phyloP scores from a whole-genome alignment of 2,329 filamentous ascomycete genomes.

The Aschersonia sp. region DNA sequence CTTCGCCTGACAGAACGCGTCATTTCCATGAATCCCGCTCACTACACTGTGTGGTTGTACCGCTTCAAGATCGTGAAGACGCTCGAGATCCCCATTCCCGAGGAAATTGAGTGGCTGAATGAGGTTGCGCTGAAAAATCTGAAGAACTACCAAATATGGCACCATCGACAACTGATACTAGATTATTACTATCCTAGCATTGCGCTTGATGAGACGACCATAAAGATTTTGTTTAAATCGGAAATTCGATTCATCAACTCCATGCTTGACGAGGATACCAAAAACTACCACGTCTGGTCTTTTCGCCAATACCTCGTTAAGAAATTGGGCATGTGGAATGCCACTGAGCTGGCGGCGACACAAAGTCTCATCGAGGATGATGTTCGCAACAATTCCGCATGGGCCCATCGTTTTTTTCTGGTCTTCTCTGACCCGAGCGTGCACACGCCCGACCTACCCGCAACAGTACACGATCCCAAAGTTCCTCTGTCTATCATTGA shows the following conservation, averaged over 20 bases:
- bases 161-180: slow-evolving; percentile 52
- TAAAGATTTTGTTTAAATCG: slow-evolving; percentile 42
- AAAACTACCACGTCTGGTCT: slow-evolving; percentile 98
- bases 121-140: slow-evolving; percentile 66
- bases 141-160: slow-evolving; percentile 99
- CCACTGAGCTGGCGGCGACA: slow-evolving; percentile 56
- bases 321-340: slow-evolving; percentile 55
- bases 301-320: slow-evolving; percentile 65
- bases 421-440: slow-evolving; percentile 53
- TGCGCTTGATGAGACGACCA: slow-evolving; percentile 39
- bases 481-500: slow-evolving; percentile 52
- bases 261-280: slow-evolving; percentile 77
- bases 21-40: slow-evolving; percentile 85
- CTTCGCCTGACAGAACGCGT: slow-evolving; percentile 77
- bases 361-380: slow-evolving; percentile 64
- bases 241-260: slow-evolving; percentile 63
- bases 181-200: slow-evolving; percentile 45
- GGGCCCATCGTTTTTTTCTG: slow-evolving; percentile 95
- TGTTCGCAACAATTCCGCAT: slow-evolving; percentile 90
- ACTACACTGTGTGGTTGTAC: slow-evolving; percentile 98
- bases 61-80: slow-evolving; percentile 65
- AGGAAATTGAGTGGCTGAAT: slow-evolving; percentile 81
- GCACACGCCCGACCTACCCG: slow-evolving; percentile 29
- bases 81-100: slow-evolving; percentile 46
- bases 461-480: slow-evolving; percentile 36